Percentiles rank a stretch among this genome's conserved stretches.
Evolutionary conservation across 805 yeast species (phyloP).

Genomic region (Ogataea trehalophila): DNA sequence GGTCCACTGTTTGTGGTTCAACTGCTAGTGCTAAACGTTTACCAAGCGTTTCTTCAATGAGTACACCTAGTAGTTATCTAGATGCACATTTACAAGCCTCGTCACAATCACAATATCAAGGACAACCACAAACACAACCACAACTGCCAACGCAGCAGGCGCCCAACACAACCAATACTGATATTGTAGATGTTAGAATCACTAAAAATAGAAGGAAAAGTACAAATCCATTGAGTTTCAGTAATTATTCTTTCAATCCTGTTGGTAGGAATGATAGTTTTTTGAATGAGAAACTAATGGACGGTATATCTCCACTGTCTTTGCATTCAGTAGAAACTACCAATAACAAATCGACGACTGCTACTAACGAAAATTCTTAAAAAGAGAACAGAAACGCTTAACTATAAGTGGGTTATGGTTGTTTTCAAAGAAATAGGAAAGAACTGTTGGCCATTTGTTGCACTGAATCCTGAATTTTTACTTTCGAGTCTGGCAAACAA

Average conservation of each 20-base stretch:
- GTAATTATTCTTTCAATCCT: slow-evolving; percentile 16
- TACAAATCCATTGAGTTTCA: slow-evolving; percentile 12
- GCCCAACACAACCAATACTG: background rate
- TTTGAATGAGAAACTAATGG: slow-evolving; percentile 8
- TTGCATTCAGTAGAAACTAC: background rate
- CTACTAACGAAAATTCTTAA: background rate
- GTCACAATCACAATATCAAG: no score
- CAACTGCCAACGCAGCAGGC: background rate
- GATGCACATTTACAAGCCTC: background rate
- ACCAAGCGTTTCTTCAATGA: slow-evolving; percentile 10
- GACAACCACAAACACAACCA: background rate
- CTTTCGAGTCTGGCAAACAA: no score
- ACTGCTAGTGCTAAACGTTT: slow-evolving; percentile 21
- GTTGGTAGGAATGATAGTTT: slow-evolving; percentile 9
- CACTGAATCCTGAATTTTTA: no score
- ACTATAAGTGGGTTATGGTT: no score
- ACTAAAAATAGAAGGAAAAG: slow-evolving; percentile 15
- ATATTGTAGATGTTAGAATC: slow-evolving; percentile 9
- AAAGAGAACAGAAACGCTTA: no score
- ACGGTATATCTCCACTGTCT: slow-evolving; percentile 16
- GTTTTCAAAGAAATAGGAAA: no score
- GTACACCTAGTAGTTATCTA: no score
- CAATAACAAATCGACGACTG: background rate
- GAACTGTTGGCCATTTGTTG: no score
- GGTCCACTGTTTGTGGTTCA: slow-evolving; percentile 21